phyloP scores from a whole-genome alignment of 108 stramenopile genomes.

The Conticribra weissflogii region DNA sequence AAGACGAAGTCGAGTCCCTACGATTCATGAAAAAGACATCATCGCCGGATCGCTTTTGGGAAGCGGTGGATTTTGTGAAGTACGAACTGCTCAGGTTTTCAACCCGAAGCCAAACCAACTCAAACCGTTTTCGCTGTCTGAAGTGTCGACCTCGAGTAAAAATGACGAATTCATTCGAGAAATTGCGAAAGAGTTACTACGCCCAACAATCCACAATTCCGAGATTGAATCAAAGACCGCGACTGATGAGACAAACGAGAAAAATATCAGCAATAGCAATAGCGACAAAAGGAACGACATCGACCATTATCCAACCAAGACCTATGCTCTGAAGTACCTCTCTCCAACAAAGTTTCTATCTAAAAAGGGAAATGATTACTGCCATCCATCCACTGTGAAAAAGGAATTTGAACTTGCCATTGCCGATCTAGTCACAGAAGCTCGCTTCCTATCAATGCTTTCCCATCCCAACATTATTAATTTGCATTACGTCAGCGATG shows the following conservation, averaged over 20 bases:
- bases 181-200: too few species aligned
- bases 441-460: conserved; percentile 20
- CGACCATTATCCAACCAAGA: not conserved
- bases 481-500: conserved; percentile 19
- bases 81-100: not conserved
- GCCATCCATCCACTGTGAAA: not conserved
- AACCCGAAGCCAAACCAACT: too few species aligned
- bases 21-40: not conserved
- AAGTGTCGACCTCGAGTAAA: too few species aligned
- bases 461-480: conserved; percentile 33
- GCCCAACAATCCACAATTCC: too few species aligned
- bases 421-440: conserved; percentile 44
- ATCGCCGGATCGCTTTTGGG: conserved; percentile 4
- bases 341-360: conserved; percentile 10
- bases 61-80: conserved; percentile 13
- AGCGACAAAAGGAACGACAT: not conserved
- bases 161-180: too few species aligned
- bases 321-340: conserved; percentile 31
- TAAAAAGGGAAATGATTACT: not conserved
- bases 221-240: too few species aligned
- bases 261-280: not conserved
- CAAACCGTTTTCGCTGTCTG: too few species aligned
- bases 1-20: too few species aligned
- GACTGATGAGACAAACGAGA: too few species aligned
- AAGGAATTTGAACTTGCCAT: conserved; percentile 34